Conservation (phyloP, 495 filamentous ascomycete species). For the Penicillium coffeae region DNA sequence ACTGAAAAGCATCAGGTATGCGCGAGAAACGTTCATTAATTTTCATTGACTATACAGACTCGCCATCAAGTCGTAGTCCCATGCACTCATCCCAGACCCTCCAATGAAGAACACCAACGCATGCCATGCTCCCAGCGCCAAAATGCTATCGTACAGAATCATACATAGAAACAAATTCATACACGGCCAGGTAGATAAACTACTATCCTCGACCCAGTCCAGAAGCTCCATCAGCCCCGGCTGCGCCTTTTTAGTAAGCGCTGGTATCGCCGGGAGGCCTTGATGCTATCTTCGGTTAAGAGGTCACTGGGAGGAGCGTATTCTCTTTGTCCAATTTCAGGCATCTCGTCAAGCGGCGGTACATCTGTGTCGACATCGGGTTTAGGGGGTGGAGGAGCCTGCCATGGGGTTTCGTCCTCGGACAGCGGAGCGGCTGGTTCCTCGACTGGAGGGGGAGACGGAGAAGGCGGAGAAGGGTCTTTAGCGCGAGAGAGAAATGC, state of each 20-base stretch:
- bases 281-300: slow-evolving; percentile 62
- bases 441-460: neutral
- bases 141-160: slow-evolving; percentile 27
- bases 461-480: slow-evolving; percentile 12
- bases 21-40: no score
- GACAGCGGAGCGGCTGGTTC: no score
- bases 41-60: neutral
- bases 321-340: slow-evolving; percentile 62
- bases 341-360: slow-evolving; percentile 76
- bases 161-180: slow-evolving; percentile 1
- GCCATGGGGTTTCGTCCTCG: neutral
- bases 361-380: neutral
- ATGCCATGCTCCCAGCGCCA: slow-evolving; percentile 18
- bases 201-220: neutral
- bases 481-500: slow-evolving; percentile 24
- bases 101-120: neutral
- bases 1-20: no score
- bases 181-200: slow-evolving; percentile 1
- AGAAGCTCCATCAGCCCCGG: slow-evolving; percentile 10
- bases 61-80: neutral
- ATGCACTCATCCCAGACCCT: neutral
- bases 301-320: slow-evolving; percentile 73
- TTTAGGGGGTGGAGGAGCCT: neutral
- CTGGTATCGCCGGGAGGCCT: slow-evolving; percentile 60
- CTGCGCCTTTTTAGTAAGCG: slow-evolving; percentile 41